Percentiles rank a stretch among this genome's conserved stretches.
Conservation (phyloP, 2,329 filamentous ascomycete genomes). For the Tolypocladium cylindrosporum region DNA sequence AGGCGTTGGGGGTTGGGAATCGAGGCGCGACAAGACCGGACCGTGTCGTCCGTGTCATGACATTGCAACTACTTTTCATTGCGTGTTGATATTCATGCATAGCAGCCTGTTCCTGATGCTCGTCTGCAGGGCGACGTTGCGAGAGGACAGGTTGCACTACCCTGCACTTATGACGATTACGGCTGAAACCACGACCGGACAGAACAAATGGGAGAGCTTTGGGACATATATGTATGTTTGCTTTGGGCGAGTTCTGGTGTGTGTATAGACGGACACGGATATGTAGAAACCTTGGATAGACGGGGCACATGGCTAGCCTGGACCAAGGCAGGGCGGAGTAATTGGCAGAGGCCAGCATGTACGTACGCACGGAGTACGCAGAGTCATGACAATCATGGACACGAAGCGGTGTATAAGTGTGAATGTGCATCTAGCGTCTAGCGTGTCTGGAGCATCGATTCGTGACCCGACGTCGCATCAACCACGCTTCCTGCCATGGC, state of each 20-base stretch:
- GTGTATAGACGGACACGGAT: conserved; percentile 1
- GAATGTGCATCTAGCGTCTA: not conserved
- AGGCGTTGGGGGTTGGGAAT: not conserved
- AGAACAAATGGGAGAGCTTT: not conserved
- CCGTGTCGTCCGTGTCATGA: not conserved
- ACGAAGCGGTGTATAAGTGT: not conserved
- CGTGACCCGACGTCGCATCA: not conserved
- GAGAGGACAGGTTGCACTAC: not conserved
- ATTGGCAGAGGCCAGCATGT: not conserved
- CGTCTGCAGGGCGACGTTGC: not conserved
- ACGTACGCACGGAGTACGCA: not conserved
- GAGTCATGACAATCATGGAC: not conserved
- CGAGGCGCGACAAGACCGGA: not conserved
- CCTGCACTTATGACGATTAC: conserved; percentile 8
- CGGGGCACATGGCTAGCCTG: not conserved
- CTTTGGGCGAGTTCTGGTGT: not conserved
- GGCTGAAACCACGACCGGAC: conserved; percentile 4
- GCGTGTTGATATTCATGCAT: not conserved
- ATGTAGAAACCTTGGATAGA: conserved; percentile 1
- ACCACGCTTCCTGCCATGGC: not conserved
- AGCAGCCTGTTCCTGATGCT: not conserved
- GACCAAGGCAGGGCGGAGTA: not conserved
- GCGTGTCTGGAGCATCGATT: not conserved
- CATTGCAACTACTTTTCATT: conserved; percentile 1
- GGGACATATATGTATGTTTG: not conserved